Evolutionary conservation across 2,329 filamentous ascomycete genomes (phyloP).

Genomic region (Aspergillus sp.): DNA sequence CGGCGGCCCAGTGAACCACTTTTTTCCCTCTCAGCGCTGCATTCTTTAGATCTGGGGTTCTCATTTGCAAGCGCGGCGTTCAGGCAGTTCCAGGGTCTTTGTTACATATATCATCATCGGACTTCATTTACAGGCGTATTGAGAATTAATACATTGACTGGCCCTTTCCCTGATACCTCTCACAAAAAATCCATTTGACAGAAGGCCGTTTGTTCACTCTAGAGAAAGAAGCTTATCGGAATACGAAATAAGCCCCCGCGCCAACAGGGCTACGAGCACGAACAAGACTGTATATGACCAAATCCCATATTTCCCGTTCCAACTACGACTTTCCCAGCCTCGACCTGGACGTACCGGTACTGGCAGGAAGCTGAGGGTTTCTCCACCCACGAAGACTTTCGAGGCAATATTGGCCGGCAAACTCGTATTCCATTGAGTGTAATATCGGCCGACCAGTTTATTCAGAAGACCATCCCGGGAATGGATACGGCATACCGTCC

Average conservation of each 20-base stretch:
- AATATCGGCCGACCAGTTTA: conserved; percentile 18
- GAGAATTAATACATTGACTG: background rate
- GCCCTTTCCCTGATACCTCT: background rate
- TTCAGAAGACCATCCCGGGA: conserved; percentile 20
- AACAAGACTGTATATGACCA: background rate
- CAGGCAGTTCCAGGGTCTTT: background rate
- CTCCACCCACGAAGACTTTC: conserved; percentile 16
- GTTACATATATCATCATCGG: background rate
- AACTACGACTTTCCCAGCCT: conserved; percentile 16
- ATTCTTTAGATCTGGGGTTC: background rate
- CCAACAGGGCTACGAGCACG: background rate
- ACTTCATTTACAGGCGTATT: background rate
- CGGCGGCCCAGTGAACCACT: conserved; percentile 10
- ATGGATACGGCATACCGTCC: conserved; percentile 18
- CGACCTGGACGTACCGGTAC: conserved; percentile 6
- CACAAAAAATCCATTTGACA: background rate
- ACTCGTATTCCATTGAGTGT: background rate
- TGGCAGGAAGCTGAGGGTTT: conserved; percentile 16
- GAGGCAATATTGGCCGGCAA: conserved; percentile 11
- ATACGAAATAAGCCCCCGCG: background rate
- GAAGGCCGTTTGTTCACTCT: background rate
- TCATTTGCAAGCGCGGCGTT: conserved; percentile 19
- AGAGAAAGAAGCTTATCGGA: background rate
- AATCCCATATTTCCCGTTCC: background rate
- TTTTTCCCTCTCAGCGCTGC: background rate